Evolutionary conservation across 768 basidiomycete genomes (phyloP).

Genomic region (Leccinum ochraceum): DNA sequence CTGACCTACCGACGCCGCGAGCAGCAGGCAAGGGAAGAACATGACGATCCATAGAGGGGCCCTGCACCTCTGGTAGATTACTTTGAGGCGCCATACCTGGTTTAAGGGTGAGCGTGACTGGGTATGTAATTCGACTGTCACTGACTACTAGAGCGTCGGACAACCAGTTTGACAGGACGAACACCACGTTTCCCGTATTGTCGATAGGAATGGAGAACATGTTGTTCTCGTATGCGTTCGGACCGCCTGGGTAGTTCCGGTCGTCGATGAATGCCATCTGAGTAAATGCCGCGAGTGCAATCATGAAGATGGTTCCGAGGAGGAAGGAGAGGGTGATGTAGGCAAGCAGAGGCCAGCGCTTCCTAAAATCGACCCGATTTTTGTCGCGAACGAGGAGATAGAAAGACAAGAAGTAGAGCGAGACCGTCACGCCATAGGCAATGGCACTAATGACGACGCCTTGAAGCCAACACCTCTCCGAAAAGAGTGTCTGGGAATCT

Average conservation of each 20-base stretch:
- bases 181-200: conserved; percentile 12
- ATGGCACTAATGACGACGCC: background rate
- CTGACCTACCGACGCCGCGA: background rate
- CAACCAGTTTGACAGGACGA: conserved; percentile 9
- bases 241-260: background rate
- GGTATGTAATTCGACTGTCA: background rate
- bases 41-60: background rate
- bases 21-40: background rate
- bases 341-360: background rate
- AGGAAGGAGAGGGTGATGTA: background rate
- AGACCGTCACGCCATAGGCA: background rate
- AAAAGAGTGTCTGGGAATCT: conserved; percentile 13
- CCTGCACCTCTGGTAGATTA: too few relatives aligned
- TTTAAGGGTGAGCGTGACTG: background rate
- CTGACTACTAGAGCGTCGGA: conserved; percentile 20
- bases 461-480: background rate
- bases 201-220: conserved; percentile 25
- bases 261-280: background rate
- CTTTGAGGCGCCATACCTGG: background rate
- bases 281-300: background rate
- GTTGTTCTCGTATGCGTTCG: conserved; percentile 4
- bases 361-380: background rate
- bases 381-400: background rate
- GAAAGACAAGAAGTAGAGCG: background rate
- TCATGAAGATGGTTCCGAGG: background rate